Evolutionary conservation across 768 basidiomycete genomes (phyloP), one percentile per base, ranked within the genome.

Genomic region (Agaricus subrufescens): DNA sequence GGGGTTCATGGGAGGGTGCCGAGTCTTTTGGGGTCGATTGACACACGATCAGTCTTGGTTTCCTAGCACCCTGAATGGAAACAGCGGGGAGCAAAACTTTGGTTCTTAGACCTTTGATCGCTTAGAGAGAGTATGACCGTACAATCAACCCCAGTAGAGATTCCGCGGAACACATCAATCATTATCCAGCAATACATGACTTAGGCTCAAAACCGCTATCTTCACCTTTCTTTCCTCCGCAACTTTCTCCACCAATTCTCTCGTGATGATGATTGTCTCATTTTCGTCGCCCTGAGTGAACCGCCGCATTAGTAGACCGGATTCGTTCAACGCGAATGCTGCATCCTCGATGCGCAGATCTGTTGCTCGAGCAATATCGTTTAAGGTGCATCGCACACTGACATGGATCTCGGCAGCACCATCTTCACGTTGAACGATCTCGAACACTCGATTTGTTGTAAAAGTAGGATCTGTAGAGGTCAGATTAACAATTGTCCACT

Each of bases 241-340:
- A 7, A 92, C 78, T 57, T 78, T 76, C 58, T 78, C 77, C 23
- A 74, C 73, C 56, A 74, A 66, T 26, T 69, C 66, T 53, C 71
- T 68, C 54, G 73, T 74, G 19, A 73, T 61, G 15, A 86, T 70
- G 49, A 81, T 71, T 42, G 71, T 70, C 56, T 72, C 72, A n/a
- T 65, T 46, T 60, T 68, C 50, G 23, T 61, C 70, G 19, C 61
- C 65, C 3, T 65, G 15, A 62, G 69, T 52, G 48, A 74, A 70
- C 51, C 80, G 66, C 40, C 77, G 73, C 52, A 69, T 72, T 15
- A 97, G 75, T 52, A 98, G 69, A 29, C 94, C 93, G 58, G 89
- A 87, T 66, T 95, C 93, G 54, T 89, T 87, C 61, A 98, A 69
- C 2, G 94, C 92, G 70, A 92, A 94, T 0, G 92, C 88, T 0